phyloP scores from a whole-genome alignment of 495 filamentous ascomycete species.

The Stereocaulon alpinum region DNA sequence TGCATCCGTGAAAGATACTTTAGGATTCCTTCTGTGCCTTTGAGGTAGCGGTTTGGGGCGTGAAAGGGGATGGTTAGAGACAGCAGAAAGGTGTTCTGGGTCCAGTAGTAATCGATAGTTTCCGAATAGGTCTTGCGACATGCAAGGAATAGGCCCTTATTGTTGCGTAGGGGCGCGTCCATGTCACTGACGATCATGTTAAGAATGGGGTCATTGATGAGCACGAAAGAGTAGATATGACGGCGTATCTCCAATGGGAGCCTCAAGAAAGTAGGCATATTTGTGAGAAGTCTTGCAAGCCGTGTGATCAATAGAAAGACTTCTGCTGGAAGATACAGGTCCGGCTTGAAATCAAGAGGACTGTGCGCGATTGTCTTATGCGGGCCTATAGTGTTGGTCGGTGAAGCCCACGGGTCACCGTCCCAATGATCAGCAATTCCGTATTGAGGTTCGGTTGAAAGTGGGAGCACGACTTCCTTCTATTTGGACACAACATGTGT shows the following conservation, averaged over 20 bases:
- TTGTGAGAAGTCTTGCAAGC: neutral
- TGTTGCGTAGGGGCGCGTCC: neutral
- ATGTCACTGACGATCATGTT: neutral
- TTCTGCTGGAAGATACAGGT: too few relatives aligned
- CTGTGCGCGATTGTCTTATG: too few relatives aligned
- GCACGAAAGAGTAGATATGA: constrained; percentile 1
- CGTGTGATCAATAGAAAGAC: too few relatives aligned
- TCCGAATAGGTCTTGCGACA: neutral
- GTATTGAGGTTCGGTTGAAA: too few relatives aligned
- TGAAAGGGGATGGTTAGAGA: neutral
- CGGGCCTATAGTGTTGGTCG: too few relatives aligned
- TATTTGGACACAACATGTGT: too few relatives aligned
- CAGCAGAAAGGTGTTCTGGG: neutral
- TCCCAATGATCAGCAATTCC: too few relatives aligned
- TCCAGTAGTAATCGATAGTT: neutral
- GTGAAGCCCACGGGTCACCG: too few relatives aligned
- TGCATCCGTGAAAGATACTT: neutral
- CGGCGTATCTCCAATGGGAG: neutral
- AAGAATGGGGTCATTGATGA: neutral
- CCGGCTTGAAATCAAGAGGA: too few relatives aligned
- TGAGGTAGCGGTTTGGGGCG: neutral
- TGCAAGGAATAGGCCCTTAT: neutral
- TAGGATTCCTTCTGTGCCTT: neutral
- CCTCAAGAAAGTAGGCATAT: neutral
- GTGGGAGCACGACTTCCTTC: too few relatives aligned